Base-by-base conservation (phyloP, 176 grass and related monocot genomes). In the Carex littledalei region DNA sequence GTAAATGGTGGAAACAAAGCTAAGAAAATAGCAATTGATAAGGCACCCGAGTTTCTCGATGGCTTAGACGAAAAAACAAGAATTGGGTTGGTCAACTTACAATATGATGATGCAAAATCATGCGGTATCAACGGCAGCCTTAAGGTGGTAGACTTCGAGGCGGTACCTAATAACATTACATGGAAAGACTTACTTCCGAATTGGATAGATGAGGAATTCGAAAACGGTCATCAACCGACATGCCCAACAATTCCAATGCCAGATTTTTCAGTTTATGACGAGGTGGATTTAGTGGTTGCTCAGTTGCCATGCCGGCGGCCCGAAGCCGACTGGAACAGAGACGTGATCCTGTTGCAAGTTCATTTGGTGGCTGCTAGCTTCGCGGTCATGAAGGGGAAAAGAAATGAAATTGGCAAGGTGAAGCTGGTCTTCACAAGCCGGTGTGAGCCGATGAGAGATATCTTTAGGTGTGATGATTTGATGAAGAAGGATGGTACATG, bases 171-270 rank as follows among this genome's bases (percentile, higher is more conserved):
- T 35, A 64, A 82, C 81, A 90, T 94, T 63, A 45, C 18, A 64
- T 97, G 95, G 95, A 84, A 91, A 58, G 92, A 94, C 84, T 71
- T 97, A 17, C 94, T 87, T 88, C 95, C 95, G 66, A 91, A 91
- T 80, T 97, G 95, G 95, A 97, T 97, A 86, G 95, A 94, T 80
- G 95, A 97, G 87, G 95, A 97, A 84, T 89, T 89, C 78, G 92
- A 97, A 88, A 90, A 87, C 24, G 77, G 77, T 56, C 24, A 87
- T 65, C 85, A 88, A 5, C 87, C 94, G 6, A 85, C 87, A 5
- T 95, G 95, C 84, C 95, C 95, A 63, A 88, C 86, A 81, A 81
- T 97, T 60, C 92, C 95, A 4, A 91, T 93, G 92, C 95, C 92
- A 50, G 86, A 94, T 59, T 84, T 90, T 6, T 18, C 84, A 31